Conservation (phyloP, 1,139 yeast genomes). For the Nakaseomyces delphensis region DNA sequence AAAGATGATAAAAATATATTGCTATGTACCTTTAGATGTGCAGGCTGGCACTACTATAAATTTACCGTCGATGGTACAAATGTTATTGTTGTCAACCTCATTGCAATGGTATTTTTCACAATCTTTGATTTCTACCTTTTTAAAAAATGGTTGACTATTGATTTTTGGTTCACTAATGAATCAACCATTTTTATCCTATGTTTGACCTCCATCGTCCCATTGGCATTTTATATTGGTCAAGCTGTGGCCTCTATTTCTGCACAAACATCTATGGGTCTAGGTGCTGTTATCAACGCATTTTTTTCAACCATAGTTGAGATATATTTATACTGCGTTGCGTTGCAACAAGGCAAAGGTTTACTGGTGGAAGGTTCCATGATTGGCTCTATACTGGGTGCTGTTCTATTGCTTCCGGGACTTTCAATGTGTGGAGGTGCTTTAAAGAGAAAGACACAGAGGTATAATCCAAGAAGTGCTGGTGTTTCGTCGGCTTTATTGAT, state of each 20-base stretch:
- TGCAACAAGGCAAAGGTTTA: constrained; percentile 74
- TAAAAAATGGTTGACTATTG: constrained; percentile 43
- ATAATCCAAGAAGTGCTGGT: constrained; percentile 94
- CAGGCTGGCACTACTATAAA: constrained; percentile 88
- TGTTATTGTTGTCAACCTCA: constrained; percentile 78
- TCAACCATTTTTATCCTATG: constrained; percentile 60
- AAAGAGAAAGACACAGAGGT: constrained; percentile 83
- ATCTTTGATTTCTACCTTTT: constrained; percentile 68
- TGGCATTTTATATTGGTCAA: constrained; percentile 95
- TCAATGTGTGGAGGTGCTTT: constrained; percentile 98
- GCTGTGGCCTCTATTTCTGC: constrained; percentile 98
- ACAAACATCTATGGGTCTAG: constrained; percentile 98
- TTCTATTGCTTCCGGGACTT: constrained; percentile 78
- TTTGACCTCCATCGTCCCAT: constrained; percentile 76
- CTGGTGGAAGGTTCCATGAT: constrained; percentile 96
- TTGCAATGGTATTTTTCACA: constrained; percentile 72
- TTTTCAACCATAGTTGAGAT: constrained; percentile 95
- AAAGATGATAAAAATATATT: constrained; percentile 37
- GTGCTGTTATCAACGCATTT: constrained; percentile 96
- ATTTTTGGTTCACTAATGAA: constrained; percentile 48
- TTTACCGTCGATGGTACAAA: constrained; percentile 95
- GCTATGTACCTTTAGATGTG: constrained; percentile 82
- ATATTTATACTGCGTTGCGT: constrained; percentile 83
- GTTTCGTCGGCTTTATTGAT: constrained; percentile 93
- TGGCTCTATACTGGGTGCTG: constrained; percentile 92